phyloP scores from a whole-genome alignment of 805 yeast genomes.

The Yamadazyma insecticola region DNA sequence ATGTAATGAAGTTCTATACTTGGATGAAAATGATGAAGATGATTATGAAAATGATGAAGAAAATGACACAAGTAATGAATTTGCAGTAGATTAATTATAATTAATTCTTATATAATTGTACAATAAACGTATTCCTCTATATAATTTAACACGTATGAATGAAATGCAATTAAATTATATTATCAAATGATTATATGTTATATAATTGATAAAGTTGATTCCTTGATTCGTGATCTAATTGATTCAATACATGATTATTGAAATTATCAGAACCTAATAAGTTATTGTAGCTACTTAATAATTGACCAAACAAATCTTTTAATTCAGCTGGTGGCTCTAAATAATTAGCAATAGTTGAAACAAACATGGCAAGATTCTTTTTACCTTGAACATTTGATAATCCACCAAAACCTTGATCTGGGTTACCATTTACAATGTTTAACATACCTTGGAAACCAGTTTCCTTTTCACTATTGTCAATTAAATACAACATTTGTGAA shows the following conservation, averaged over 20 bases:
- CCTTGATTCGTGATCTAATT: conserved; percentile 27
- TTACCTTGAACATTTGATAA: conserved; percentile 41
- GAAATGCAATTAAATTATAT: too few species aligned
- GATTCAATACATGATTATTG: conserved; percentile 24
- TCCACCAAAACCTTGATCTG: conserved; percentile 52
- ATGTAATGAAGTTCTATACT: conserved; percentile 62
- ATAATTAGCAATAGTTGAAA: conserved; percentile 57
- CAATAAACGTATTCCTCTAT: conserved; percentile 1
- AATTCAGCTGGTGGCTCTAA: conserved; percentile 46
- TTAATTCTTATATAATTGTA: too few species aligned
- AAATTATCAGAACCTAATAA: conserved; percentile 42
- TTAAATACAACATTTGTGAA: conserved; percentile 56
- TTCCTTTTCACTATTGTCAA: conserved; percentile 85
- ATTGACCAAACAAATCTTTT: conserved; percentile 38
- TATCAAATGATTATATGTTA: conserved; percentile 17
- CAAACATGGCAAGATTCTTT: conserved; percentile 46
- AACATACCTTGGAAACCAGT: conserved; percentile 84
- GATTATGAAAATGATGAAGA: conserved; percentile 5
- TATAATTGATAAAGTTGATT: conserved; percentile 16
- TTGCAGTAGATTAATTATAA: conserved; percentile 1
- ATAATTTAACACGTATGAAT: too few species aligned
- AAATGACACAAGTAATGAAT: not conserved
- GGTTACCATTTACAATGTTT: conserved; percentile 59
- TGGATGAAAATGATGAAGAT: conserved; percentile 3
- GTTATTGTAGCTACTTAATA: conserved; percentile 41